These are phyloP conservation scores for Rhododendron williamsianum DNA, from an alignment of 148 eudicot species.

Conservation along the genomic window DNA sequence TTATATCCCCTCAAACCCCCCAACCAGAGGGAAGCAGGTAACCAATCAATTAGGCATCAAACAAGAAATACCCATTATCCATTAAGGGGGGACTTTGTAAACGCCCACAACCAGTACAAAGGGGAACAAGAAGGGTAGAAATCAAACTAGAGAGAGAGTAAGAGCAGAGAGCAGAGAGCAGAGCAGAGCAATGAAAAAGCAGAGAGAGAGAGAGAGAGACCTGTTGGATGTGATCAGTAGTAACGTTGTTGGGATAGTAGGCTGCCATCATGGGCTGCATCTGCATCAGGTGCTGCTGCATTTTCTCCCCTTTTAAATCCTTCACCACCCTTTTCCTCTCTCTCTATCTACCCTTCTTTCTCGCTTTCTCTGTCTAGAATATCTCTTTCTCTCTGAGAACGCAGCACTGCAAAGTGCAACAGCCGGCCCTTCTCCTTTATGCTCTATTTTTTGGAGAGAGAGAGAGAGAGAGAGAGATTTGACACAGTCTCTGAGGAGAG, in stretches of 20 bases:
- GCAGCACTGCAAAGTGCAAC: slow-evolving; percentile 14
- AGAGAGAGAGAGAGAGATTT: background rate
- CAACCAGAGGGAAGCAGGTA: background rate
- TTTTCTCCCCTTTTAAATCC: slow-evolving; percentile 13
- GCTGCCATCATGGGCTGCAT: slow-evolving; percentile 98
- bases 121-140: background rate
- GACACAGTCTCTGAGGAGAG: background rate
- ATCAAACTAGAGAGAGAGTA: background rate
- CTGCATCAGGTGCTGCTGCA: slow-evolving; percentile 99
- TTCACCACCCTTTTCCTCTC: background rate
- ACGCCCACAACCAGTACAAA: background rate
- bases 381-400: background rate
- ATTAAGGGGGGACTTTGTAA: background rate
- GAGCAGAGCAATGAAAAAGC: background rate
- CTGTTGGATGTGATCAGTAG: slow-evolving; percentile 96
- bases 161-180: background rate
- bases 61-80: background rate
- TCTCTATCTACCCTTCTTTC: background rate
- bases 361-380: background rate
- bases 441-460: background rate
- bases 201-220: slow-evolving; percentile 22
- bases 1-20: background rate
- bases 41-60: background rate
- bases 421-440: slow-evolving; percentile 1
- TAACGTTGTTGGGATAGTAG: slow-evolving; percentile 87